Evolutionary conservation across 2,329 filamentous ascomycete species (phyloP), one percentile per base, ranked within the genome.

Genomic region (Apiospora arundinis): DNA sequence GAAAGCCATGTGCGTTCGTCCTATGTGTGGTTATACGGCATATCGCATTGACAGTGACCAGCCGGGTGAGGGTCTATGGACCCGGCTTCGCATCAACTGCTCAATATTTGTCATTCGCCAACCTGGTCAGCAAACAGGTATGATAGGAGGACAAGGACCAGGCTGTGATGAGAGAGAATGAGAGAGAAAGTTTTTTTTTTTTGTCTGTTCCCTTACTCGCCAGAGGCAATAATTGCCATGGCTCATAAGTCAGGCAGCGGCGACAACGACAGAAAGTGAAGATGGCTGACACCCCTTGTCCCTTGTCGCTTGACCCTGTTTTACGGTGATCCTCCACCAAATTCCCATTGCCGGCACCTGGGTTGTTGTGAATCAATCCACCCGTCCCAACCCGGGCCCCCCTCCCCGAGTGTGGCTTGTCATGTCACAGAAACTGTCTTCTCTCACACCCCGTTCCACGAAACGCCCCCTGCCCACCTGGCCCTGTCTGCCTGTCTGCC

Each of bases 391-490:
- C 7, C 28, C 16, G 28, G 28, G 52, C 52, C 25, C 25, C 49
- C 52, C 52, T 60, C 28, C 28, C 25, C 28, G 18, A 60, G 16
- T 60, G 52, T 60, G 52, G 52, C 52, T 60, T 60, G 52, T 60
- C 52, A 60, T 60, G 52, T 60, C 52, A 60, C 28, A 60, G 52
- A 60, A 60, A 45, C 16, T 16, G 3, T 28, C 25, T 60, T 60
- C 52, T 60, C 52, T 37, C 52, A 60, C 52, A 60, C 48, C n/a
- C 48, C 48, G 48, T 49, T 49, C 48, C 48, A 60, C 16, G 28
- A 37, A 45, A 4, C 28, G 25, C 21, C 49, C 45, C 46, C 46
- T 46, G 44, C 21, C 23, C 25, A 23, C n/a, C 52, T 45, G 42
- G 12, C 42, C 12, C 52, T 21, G 28, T 7, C 52, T 21, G 52